These are phyloP conservation scores for Monascus purpureus DNA, from an alignment of 495 filamentous ascomycete genomes.

Conservation along the genomic window DNA sequence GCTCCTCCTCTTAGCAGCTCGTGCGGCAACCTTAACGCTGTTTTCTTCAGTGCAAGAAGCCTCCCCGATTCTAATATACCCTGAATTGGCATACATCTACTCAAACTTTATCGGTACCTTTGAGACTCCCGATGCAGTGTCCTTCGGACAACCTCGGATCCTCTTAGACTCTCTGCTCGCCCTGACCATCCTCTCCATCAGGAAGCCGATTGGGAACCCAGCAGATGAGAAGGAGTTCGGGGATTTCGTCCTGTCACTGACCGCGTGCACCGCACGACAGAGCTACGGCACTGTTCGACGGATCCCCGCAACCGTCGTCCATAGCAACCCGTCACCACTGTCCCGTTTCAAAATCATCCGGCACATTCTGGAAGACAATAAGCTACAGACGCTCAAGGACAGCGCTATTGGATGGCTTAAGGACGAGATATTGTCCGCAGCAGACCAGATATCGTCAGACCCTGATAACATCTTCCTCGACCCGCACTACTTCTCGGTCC, in stretches of 20 bases:
- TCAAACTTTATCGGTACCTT: conserved; percentile 43
- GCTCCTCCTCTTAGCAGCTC: conserved; percentile 43
- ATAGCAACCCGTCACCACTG: conserved; percentile 57
- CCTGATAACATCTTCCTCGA: conserved; percentile 17
- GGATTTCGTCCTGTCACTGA: conserved; percentile 44
- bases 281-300: conserved; percentile 58
- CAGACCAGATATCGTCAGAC: conserved; percentile 1
- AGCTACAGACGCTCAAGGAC: conserved; percentile 59
- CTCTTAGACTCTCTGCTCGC: conserved; percentile 28
- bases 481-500: conserved; percentile 36
- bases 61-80: conserved; percentile 42
- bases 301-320: conserved; percentile 59
- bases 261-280: conserved; percentile 50
- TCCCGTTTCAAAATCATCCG: conserved; percentile 63
- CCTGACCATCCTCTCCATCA: conserved; percentile 18
- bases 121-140: conserved; percentile 22
- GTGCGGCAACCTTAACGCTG: conserved; percentile 27
- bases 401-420: conserved; percentile 78
- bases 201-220: conserved; percentile 10
- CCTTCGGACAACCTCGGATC: conserved; percentile 27
- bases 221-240: conserved; percentile 19
- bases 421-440: conserved; percentile 55
- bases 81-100: conserved; percentile 46
- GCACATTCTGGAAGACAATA: conserved; percentile 65
- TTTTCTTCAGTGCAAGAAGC: conserved; percentile 17